phyloP scores from a whole-genome alignment of 305 asterid species.

The Fraxinus angustifolia region DNA sequence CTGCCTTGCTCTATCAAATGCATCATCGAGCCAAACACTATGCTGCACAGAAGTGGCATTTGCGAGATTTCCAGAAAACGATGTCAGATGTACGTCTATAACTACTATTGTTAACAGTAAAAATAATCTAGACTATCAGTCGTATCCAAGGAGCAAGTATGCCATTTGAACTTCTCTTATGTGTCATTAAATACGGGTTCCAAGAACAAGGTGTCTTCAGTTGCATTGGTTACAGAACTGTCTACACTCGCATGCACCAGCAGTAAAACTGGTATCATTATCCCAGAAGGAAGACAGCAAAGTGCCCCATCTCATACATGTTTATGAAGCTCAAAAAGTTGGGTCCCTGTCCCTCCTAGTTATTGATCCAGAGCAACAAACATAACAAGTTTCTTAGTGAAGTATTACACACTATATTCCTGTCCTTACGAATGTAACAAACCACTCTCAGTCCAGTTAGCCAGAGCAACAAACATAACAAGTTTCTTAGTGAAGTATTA shows the following conservation, averaged over 20 bases:
- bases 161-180: neutral
- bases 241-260: neutral
- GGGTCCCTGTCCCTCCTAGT: conserved; percentile 11
- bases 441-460: neutral
- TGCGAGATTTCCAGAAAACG: conserved; percentile 16
- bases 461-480: neutral
- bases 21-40: conserved; percentile 97
- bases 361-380: conserved; percentile 10
- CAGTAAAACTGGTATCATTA: neutral
- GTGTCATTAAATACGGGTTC: neutral
- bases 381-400: neutral
- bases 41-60: conserved; percentile 57
- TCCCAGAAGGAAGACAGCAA: neutral
- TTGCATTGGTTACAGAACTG: neutral
- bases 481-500: neutral
- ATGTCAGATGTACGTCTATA: neutral
- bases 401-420: neutral
- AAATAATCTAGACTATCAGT: neutral
- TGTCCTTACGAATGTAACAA: neutral
- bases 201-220: neutral
- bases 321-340: conserved; percentile 2
- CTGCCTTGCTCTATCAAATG: conserved; percentile 96
- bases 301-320: neutral
- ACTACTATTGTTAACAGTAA: neutral
- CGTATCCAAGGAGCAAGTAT: conserved; percentile 1